These are phyloP conservation scores for Ceratobasidium theobromae DNA, from an alignment of 1,284 basidiomycete genomes.

Conservation along the genomic window DNA sequence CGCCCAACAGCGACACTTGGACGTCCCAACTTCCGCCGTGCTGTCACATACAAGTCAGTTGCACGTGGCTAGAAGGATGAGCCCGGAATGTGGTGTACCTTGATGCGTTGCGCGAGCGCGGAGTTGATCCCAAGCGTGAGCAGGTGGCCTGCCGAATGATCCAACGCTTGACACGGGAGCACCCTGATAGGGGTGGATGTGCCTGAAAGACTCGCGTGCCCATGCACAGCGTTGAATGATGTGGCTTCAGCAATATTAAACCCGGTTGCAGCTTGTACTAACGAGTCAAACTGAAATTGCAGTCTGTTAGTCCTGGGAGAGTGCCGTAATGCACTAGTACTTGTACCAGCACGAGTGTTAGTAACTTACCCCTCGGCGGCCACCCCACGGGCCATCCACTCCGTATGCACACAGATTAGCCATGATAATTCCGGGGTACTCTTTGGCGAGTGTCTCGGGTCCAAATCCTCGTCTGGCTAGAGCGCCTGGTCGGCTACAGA, in stretches of 20 bases:
- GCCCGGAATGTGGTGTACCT: slow-evolving; percentile 44
- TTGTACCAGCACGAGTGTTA: not conserved
- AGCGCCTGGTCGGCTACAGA: slow-evolving; percentile 50
- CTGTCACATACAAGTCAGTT: no score
- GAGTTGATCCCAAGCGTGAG: slow-evolving; percentile 61
- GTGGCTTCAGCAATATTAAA: slow-evolving; percentile 61
- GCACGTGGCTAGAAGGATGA: no score
- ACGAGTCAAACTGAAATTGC: slow-evolving; percentile 73
- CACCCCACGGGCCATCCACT: slow-evolving; percentile 61
- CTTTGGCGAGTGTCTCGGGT: slow-evolving; percentile 45
- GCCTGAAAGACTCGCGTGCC: no score
- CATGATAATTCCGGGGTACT: slow-evolving; percentile 57
- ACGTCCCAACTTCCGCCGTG: slow-evolving; percentile 66
- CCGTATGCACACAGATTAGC: slow-evolving; percentile 63
- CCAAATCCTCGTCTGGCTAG: slow-evolving; percentile 57
- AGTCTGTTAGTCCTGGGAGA: no score
- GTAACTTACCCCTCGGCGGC: slow-evolving; percentile 53
- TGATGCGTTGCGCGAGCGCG: slow-evolving; percentile 56
- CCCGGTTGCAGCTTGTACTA: slow-evolving; percentile 65
- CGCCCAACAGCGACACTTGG: slow-evolving; percentile 58
- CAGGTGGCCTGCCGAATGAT: slow-evolving; percentile 63
- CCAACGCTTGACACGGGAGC: slow-evolving; percentile 63
- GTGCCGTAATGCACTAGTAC: no score
- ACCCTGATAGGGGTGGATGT: slow-evolving; percentile 44
- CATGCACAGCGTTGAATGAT: slow-evolving; percentile 46